Evolutionary conservation across 108 stramenopile genomes (phyloP).

Genomic region (Pseudonitzschia delicatissima): DNA sequence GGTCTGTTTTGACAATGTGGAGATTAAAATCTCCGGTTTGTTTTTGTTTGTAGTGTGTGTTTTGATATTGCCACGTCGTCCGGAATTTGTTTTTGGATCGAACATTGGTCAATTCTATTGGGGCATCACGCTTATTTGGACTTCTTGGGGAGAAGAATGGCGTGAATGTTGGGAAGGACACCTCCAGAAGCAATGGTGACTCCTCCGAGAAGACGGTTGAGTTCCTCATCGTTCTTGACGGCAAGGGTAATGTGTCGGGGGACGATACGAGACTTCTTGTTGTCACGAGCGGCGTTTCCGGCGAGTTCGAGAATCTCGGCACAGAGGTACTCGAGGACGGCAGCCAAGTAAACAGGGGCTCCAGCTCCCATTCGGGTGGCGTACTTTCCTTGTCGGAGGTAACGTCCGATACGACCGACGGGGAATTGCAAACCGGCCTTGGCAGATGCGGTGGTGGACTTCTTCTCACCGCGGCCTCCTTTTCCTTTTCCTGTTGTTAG

Average conservation of each 20-base stretch:
- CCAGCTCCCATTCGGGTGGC: slow-evolving; percentile 92
- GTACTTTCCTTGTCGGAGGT: slow-evolving; percentile 93
- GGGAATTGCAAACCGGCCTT: slow-evolving; percentile 99
- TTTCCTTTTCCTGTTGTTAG: slow-evolving; percentile 4
- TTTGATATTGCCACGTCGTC: background rate
- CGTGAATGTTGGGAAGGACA: slow-evolving; percentile 97
- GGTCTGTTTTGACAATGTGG: slow-evolving; percentile 5
- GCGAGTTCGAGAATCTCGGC: slow-evolving; percentile 96
- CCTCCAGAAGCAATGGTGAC: slow-evolving; percentile 96
- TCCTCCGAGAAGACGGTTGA: slow-evolving; percentile 90
- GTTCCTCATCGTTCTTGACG: slow-evolving; percentile 93
- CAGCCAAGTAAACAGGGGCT: slow-evolving; percentile 96
- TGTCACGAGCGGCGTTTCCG: slow-evolving; percentile 96
- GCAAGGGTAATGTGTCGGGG: slow-evolving; percentile 96
- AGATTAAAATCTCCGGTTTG: slow-evolving; percentile 19
- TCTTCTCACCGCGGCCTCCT: slow-evolving; percentile 81
- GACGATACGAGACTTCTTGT: slow-evolving; percentile 94
- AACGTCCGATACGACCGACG: slow-evolving; percentile 93
- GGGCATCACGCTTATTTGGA: slow-evolving; percentile 17
- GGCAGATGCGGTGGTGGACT: slow-evolving; percentile 76
- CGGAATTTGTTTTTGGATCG: background rate
- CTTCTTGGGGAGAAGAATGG: slow-evolving; percentile 93
- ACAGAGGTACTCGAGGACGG: slow-evolving; percentile 93
- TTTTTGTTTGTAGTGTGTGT: background rate
- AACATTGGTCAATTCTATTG: slow-evolving; percentile 10